These are phyloP conservation scores for Hermanozyma aechmeae DNA, from an alignment of 805 yeast species.

Conservation along the genomic window DNA sequence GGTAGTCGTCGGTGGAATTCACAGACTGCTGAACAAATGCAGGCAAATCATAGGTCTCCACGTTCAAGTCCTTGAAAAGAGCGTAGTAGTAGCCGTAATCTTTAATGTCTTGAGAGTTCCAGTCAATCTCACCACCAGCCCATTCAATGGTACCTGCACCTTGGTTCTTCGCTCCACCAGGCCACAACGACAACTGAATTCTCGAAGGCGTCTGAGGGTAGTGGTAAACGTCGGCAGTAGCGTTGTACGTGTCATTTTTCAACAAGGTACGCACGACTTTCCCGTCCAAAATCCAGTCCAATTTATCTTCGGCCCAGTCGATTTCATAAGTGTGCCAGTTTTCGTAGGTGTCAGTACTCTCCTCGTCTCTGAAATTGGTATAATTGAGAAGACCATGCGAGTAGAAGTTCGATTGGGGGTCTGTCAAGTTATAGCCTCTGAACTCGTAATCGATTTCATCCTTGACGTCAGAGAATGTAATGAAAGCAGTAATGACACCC, in stretches of 20 bases:
- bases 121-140: constrained; percentile 84
- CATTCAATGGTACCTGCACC: constrained; percentile 62
- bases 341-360: constrained; percentile 46
- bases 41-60: constrained; percentile 72
- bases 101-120: constrained; percentile 68
- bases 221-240: constrained; percentile 44
- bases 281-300: constrained; percentile 72
- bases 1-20: constrained; percentile 42
- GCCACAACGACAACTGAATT: constrained; percentile 70
- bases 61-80: constrained; percentile 46
- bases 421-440: constrained; percentile 63
- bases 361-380: constrained; percentile 41
- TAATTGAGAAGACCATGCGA: constrained; percentile 66
- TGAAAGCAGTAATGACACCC: constrained; percentile 82
- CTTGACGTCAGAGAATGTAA: constrained; percentile 72
- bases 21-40: constrained; percentile 28
- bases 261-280: constrained; percentile 52
- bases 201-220: constrained; percentile 72
- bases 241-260: constrained; percentile 52
- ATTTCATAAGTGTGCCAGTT: constrained; percentile 68
- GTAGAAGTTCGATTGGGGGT: constrained; percentile 73
- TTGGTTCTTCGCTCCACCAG: constrained; percentile 53
- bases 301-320: constrained; percentile 71
- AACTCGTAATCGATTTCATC: constrained; percentile 89
- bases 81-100: constrained; percentile 79